A percentile compares a stretch with the other conserved stretches of the same genome.
These are phyloP conservation scores for Hypericum perforatum DNA, from an alignment of 345 rosid species.

Conservation along the genomic window DNA sequence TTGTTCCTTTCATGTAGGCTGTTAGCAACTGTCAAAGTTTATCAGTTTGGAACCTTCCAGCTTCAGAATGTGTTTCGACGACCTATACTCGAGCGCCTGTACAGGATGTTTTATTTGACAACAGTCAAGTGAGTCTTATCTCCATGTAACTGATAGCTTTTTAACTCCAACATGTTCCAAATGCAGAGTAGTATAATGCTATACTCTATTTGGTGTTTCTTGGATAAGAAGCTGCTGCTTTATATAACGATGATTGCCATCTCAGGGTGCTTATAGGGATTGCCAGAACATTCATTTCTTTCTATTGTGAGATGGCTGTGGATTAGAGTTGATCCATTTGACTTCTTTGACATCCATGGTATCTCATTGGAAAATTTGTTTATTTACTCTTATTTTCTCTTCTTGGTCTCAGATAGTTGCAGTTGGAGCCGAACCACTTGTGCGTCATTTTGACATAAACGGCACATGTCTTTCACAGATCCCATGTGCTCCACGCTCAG, in stretches of 20 bases:
- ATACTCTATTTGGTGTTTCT: too few species aligned
- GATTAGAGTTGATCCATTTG: too few species aligned
- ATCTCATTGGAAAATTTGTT: too few species aligned
- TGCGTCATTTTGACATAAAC: conserved; percentile 61
- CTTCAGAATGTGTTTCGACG: conserved; percentile 70
- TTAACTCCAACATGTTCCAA: too few species aligned
- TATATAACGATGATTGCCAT: too few species aligned
- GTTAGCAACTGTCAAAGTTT: conserved; percentile 60
- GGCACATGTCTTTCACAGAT: conserved; percentile 66
- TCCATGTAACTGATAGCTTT: neutral
- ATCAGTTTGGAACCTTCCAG: conserved; percentile 80
- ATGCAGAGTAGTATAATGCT: too few species aligned
- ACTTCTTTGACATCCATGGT: too few species aligned
- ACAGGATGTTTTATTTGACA: conserved; percentile 67
- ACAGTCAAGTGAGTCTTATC: conserved; percentile 53
- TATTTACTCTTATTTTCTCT: neutral
- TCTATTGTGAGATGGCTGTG: too few species aligned
- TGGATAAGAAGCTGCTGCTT: too few species aligned
- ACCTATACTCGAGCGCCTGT: conserved; percentile 35
- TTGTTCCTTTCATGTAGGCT: conserved; percentile 34
- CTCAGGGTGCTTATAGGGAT: too few species aligned
- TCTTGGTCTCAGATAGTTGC: conserved; percentile 55
- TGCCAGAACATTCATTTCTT: too few species aligned
- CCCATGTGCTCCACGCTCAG: conserved; percentile 75
- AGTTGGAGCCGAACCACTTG: conserved; percentile 77